Conservation (phyloP, 352 stramenopile genomes). For the Globisporangium cederbergense region DNA sequence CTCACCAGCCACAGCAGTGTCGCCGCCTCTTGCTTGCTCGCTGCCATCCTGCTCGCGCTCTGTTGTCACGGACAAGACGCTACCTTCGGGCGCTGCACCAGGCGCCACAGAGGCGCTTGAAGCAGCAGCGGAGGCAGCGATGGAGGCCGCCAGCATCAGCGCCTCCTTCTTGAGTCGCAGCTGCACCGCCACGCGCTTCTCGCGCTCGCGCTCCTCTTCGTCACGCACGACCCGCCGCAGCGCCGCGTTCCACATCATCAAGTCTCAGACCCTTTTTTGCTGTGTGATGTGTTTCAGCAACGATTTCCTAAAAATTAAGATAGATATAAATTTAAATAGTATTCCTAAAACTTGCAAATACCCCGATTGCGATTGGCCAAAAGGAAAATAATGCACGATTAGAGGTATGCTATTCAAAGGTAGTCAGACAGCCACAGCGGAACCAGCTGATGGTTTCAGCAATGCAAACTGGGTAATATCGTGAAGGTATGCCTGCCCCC, state of each 20-base stretch:
- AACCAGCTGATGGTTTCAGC: too few species aligned
- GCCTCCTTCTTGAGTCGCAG: slow-evolving; percentile 25
- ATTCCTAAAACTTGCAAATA: too few species aligned
- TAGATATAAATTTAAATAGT: too few species aligned
- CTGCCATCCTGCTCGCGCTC: not conserved
- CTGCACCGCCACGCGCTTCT: slow-evolving; percentile 33
- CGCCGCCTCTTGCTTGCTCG: not conserved
- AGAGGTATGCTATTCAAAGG: too few species aligned
- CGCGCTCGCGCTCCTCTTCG: slow-evolving; percentile 28
- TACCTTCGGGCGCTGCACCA: not conserved
- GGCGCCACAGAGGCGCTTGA: not conserved
- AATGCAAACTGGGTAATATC: too few species aligned
- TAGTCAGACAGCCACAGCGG: too few species aligned
- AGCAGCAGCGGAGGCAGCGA: not conserved
- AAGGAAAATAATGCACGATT: too few species aligned
- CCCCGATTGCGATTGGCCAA: too few species aligned
- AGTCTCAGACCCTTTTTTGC: too few species aligned
- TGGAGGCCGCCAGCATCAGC: not conserved
- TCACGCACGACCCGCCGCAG: slow-evolving; percentile 32
- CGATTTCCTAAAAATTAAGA: too few species aligned
- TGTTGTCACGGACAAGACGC: not conserved
- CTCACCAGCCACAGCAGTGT: not conserved
- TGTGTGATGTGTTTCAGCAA: not conserved
- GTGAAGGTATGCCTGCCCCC: too few species aligned
- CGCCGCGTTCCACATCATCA: slow-evolving; percentile 22